These are phyloP conservation scores for Cyclotella atomus DNA, from an alignment of 108 stramenopile species.

Conservation along the genomic window DNA sequence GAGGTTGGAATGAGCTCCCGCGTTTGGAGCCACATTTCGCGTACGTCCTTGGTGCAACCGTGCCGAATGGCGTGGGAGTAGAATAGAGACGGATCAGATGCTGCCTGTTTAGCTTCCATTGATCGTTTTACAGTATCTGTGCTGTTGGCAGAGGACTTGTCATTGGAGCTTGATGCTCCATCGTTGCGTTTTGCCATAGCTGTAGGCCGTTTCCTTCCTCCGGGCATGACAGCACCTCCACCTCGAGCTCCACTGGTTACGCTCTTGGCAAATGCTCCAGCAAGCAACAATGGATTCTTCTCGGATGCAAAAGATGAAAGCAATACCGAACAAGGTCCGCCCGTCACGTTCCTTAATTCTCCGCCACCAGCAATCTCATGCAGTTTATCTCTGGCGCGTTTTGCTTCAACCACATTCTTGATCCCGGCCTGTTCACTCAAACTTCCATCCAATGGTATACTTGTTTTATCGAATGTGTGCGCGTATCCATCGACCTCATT, in stretches of 20 bases:
- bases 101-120: slow-evolving; percentile 59
- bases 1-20: slow-evolving; percentile 56
- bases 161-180: not conserved
- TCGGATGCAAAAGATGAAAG: slow-evolving; percentile 71
- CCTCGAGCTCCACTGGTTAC: slow-evolving; percentile 29
- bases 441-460: slow-evolving; percentile 69
- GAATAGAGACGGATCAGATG: slow-evolving; percentile 66
- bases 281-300: slow-evolving; percentile 62
- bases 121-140: slow-evolving; percentile 47
- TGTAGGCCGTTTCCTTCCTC: slow-evolving; percentile 59
- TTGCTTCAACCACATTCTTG: slow-evolving; percentile 67
- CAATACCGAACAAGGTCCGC: slow-evolving; percentile 58
- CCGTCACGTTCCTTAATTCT: slow-evolving; percentile 20
- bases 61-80: slow-evolving; percentile 82
- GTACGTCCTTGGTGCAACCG: slow-evolving; percentile 87
- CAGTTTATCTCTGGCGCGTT: slow-evolving; percentile 70
- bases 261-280: slow-evolving; percentile 42
- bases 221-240: slow-evolving; percentile 2
- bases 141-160: slow-evolving; percentile 9
- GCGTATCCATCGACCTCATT: slow-evolving; percentile 85
- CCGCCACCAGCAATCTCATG: slow-evolving; percentile 53
- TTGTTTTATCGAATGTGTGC: slow-evolving; percentile 58
- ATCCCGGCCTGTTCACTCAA: slow-evolving; percentile 43
- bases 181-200: slow-evolving; percentile 34
- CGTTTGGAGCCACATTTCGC: slow-evolving; percentile 77